Conservation (phyloP, 345 rosid species). For the Pistacia atlantica region DNA sequence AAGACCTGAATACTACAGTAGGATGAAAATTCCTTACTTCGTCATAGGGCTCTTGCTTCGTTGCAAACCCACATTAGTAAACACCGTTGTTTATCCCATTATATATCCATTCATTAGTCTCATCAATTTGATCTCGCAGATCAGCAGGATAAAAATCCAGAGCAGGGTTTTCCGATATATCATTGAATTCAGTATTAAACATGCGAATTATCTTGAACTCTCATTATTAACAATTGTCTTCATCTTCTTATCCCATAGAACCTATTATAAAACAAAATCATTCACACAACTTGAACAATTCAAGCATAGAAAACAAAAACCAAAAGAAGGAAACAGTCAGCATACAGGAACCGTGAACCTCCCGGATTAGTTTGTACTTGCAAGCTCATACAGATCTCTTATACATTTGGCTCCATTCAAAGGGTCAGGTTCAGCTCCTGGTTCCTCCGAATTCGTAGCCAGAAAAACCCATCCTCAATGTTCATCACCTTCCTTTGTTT, state of each 20-base stretch:
- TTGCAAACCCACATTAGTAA: conserved; percentile 55
- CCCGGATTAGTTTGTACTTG: conserved; percentile 70
- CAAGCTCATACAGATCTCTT: conserved; percentile 81
- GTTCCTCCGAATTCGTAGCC: conserved; percentile 54
- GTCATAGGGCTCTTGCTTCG: conserved; percentile 55
- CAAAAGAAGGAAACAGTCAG: background rate
- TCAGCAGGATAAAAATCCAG: conserved; percentile 52
- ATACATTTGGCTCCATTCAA: conserved; percentile 73
- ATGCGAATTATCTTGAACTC: conserved; percentile 56
- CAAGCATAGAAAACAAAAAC: conserved; percentile 22
- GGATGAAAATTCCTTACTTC: conserved; percentile 37
- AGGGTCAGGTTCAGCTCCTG: conserved; percentile 76
- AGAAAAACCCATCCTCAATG: conserved; percentile 96
- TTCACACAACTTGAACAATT: conserved; percentile 10
- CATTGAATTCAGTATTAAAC: conserved; percentile 54
- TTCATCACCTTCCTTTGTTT: conserved; percentile 78
- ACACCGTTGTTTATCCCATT: conserved; percentile 53
- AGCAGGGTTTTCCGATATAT: conserved; percentile 43
- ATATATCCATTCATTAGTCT: conserved; percentile 54
- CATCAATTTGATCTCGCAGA: conserved; percentile 39
- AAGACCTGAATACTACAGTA: background rate
- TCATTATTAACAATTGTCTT: conserved; percentile 65
- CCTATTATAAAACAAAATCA: conserved; percentile 27
- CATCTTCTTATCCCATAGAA: conserved; percentile 64
- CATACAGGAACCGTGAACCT: conserved; percentile 93